Conservation (phyloP, 768 basidiomycete genomes). For the Boletellus ananas region DNA sequence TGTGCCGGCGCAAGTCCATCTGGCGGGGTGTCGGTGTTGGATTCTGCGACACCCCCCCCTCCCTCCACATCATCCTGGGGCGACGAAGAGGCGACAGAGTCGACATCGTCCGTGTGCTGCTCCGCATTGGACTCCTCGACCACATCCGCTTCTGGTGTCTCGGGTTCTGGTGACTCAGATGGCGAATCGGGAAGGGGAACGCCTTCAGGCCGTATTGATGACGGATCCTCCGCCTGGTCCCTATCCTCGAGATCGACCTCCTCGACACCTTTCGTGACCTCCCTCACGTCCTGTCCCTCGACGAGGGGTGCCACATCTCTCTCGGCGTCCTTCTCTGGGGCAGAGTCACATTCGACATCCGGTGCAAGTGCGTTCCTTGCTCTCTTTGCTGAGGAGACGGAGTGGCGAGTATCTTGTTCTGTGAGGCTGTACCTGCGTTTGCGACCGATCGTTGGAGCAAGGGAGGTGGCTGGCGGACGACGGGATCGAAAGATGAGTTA, state of each 20-base stretch:
- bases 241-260: constrained; percentile 59
- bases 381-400: constrained; percentile 31
- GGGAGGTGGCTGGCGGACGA: constrained; percentile 57
- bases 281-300: constrained; percentile 53
- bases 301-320: constrained; percentile 17
- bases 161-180: constrained; percentile 17
- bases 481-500: constrained; percentile 6
- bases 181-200: constrained; percentile 40
- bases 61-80: constrained; percentile 3
- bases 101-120: constrained; percentile 8
- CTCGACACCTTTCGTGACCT: constrained; percentile 67
- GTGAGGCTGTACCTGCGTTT: constrained; percentile 62
- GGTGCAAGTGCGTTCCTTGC: constrained; percentile 24
- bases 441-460: constrained; percentile 61
- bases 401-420: constrained; percentile 37
- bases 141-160: constrained; percentile 5
- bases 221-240: constrained; percentile 9
- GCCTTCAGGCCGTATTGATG: constrained; percentile 27
- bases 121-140: constrained; percentile 13
- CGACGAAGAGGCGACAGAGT: constrained; percentile 26
- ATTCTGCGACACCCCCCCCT: constrained; percentile 3
- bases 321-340: constrained; percentile 13
- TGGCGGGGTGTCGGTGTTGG: background rate
- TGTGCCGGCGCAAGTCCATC: constrained; percentile 5
- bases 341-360: constrained; percentile 25